Base-by-base conservation (phyloP, 2,329 filamentous ascomycete species). In the Apiospora sp. region DNA sequence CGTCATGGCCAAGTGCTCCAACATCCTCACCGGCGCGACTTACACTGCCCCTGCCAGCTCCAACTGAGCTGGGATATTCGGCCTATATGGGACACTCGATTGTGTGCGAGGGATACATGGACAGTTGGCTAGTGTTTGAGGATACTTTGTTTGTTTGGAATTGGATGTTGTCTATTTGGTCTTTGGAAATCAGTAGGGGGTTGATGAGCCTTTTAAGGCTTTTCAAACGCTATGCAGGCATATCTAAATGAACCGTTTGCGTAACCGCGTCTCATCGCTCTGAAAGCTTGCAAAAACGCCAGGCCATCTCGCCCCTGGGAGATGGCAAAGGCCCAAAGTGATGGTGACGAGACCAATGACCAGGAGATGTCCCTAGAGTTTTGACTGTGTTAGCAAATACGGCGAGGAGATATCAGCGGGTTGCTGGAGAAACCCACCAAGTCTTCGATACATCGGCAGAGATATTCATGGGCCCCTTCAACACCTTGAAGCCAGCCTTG, bases 311-410 rank as follows among this genome's bases (percentile, higher is more conserved):
- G 82, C 14, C 89, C 89, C 76, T 91, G 89, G 30, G 87, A 87
- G 58, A 90, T 85, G 5, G 89, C 89, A 74, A 91, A 90, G 0
- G 88, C 87, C 89, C 89, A 91, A 10, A 91, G 83, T 3, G 88
- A 86, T 0, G 89, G 89, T 37, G 87, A 90, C 73, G 90, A 88
- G 22, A 91, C 85, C 13, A 91, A 82, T 10, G 84, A 84, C 89
- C 89, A 90, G 22, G 88, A 89, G n/a, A 91, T 89, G 75, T 91
- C 89, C 89, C 88, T 91, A 67, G 7, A 12, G 2, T 10, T n/a
- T 49, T n/a, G 7, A 22, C 5, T 64, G 6, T 13, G 58, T 73
- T 43, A 75, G 68, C 22, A 48, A 54, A 71, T n/a, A 6, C 19
- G 8, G 34, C 46, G 5, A 44, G 43, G 34, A 61, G 3, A 22